Conservation (phyloP, 1,139 yeast species). For the Saccharomyces hybrid region DNA sequence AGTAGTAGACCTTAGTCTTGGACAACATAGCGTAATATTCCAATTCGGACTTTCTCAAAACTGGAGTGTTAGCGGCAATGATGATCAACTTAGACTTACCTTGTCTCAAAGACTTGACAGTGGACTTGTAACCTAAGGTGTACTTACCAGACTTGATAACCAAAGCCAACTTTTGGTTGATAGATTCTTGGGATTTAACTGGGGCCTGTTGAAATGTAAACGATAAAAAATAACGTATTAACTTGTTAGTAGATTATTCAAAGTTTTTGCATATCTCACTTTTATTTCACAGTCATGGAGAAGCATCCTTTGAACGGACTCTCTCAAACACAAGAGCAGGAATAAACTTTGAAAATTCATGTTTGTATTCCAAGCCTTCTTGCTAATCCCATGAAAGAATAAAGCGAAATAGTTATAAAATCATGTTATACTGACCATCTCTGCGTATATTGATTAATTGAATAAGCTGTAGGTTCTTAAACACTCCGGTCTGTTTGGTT, state of each 20-base stretch:
- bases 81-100: conserved; percentile 98
- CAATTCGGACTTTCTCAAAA: conserved; percentile 98
- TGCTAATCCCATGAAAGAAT: background rate
- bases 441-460: conserved; percentile 56
- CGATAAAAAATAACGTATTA: background rate
- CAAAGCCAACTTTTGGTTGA: conserved; percentile 97
- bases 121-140: conserved; percentile 99
- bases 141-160: conserved; percentile 99
- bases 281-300: conserved; percentile 1
- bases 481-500: conserved; percentile 80
- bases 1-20: conserved; percentile 93
- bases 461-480: conserved; percentile 22
- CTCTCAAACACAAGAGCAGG: background rate
- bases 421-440: conserved; percentile 77
- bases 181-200: conserved; percentile 80
- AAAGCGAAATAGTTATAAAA: conserved; percentile 1
- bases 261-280: background rate
- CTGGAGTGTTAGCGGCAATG: conserved; percentile 99
- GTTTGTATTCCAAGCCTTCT: background rate
- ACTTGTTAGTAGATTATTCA: conserved; percentile 17
- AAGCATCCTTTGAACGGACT: too few relatives aligned
- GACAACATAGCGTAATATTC: conserved; percentile 99
- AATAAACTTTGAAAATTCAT: background rate
- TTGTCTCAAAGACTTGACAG: conserved; percentile 96
- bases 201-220: conserved; percentile 62